A percentile compares a stretch with the other conserved stretches of the same genome.
phyloP scores from a whole-genome alignment of 2,329 filamentous ascomycete species.

The Cryphonectria carpinicola region DNA sequence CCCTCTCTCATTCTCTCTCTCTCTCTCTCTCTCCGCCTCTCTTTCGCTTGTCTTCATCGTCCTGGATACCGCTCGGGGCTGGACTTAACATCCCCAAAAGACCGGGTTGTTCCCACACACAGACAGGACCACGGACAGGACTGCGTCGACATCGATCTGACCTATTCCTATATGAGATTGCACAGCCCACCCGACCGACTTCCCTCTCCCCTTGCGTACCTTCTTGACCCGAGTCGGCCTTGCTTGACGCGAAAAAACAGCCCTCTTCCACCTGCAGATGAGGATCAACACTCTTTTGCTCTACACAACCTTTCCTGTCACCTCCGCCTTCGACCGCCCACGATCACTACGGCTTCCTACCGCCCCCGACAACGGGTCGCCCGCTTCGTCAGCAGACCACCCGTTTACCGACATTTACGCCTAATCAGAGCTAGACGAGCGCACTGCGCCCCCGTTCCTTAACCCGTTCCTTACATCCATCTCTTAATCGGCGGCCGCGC shows the following conservation, averaged over 20 bases:
- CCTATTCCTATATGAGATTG: slow-evolving; percentile 20
- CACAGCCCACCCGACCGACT: slow-evolving; percentile 23
- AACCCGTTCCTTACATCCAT: not conserved
- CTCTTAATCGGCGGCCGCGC: slow-evolving; percentile 10
- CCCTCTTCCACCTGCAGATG: slow-evolving; percentile 15
- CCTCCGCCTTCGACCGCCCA: slow-evolving; percentile 20
- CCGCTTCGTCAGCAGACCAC: slow-evolving; percentile 18
- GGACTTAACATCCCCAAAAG: slow-evolving; percentile 10
- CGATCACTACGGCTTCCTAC: slow-evolving; percentile 17
- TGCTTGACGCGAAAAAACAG: slow-evolving; percentile 27
- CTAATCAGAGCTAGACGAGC: slow-evolving; percentile 22
- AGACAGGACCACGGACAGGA: slow-evolving; percentile 10
- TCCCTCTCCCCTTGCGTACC: slow-evolving; percentile 18
- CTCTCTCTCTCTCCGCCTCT: not conserved
- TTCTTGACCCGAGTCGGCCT: slow-evolving; percentile 21
- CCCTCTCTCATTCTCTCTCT: not conserved
- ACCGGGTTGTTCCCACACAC: slow-evolving; percentile 7
- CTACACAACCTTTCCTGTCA: slow-evolving; percentile 9
- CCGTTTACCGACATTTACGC: slow-evolving; percentile 27
- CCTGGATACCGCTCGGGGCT: slow-evolving; percentile 25
- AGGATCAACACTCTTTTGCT: slow-evolving; percentile 23
- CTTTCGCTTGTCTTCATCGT: slow-evolving; percentile 13
- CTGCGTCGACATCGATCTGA: slow-evolving; percentile 24
- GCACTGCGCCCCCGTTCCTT: slow-evolving; percentile 16
- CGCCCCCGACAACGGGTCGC: slow-evolving; percentile 22